Base-by-base conservation (phyloP, 2,329 filamentous ascomycete species). In the Lasiodiplodia theobromae region DNA sequence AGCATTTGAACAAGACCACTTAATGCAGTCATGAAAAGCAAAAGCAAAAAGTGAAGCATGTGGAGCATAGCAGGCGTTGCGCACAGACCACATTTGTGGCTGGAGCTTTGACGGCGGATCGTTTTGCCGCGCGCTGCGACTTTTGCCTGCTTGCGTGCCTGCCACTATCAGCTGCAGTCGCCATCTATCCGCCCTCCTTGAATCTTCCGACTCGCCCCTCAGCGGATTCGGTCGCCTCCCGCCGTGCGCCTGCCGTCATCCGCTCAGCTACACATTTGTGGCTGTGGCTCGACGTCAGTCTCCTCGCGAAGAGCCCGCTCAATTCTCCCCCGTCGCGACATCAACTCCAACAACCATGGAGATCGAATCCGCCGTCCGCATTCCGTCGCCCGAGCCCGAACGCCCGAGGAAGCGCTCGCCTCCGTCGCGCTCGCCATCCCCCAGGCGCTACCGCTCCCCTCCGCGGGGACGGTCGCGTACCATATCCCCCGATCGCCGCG, bases 351-450 rank as follows among this genome's bases (percentile, higher is more conserved):
- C 47, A 18, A 58, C 23, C 38, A 68, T 65, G 53, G 66, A 66
- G 37, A 69, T 86, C 68, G 84, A 86, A 71, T 86, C 85, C 38
- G 87, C 87, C 58, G 86, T 89, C 71, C 86, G 87, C 72, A 82
- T 89, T 71, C 87, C 87, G 60, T 88, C 87, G 47, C 86, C 86
- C 75, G 80, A 72, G 79, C 84, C 72, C 79, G 84, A 78, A 81
- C 82, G 71, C 80, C 82, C 83, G 68, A 81, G 79, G 70, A 83
- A 86, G 73, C 86, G 86, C 71, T 88, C 86, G 63, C 86, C 85
- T 68, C 81, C 83, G 8, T 86, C 85, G 67, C 82, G 83, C 70
- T 86, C 85, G 6, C 85, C 84, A 40, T 85, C 85, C 7, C 84
- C 85, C 18, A 79, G 82, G 67, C 84, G 85, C 66, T 82, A 83